A percentile compares a stretch with the other conserved stretches of the same genome.
Evolutionary conservation across 2,329 filamentous ascomycete species (phyloP).

Genomic region (Ilyonectria mors-panacis): DNA sequence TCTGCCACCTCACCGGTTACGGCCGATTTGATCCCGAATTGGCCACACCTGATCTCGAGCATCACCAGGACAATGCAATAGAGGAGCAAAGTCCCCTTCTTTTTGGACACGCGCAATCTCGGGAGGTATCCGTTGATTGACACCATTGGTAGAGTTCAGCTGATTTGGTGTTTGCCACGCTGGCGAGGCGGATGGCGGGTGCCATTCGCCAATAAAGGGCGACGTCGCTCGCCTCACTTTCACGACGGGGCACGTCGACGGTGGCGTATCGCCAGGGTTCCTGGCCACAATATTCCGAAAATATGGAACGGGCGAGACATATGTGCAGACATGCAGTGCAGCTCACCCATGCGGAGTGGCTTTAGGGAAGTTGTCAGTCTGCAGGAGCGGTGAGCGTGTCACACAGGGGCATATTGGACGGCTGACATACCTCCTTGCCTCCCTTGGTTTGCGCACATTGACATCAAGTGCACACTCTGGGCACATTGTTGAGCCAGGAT

Average conservation of each 20-base stretch:
- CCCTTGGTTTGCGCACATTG: constrained; percentile 47
- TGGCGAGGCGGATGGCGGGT: constrained; percentile 47
- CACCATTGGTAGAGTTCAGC: constrained; percentile 39
- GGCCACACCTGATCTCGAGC: constrained; percentile 3
- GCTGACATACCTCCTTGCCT: constrained; percentile 38
- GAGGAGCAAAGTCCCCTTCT: constrained; percentile 20
- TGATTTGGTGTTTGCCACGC: constrained; percentile 48
- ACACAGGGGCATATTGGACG: constrained; percentile 38
- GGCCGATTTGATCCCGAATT: constrained; percentile 11
- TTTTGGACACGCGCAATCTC: constrained; percentile 12
- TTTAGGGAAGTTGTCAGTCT: constrained; percentile 37
- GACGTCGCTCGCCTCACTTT: constrained; percentile 50
- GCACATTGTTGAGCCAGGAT: constrained; percentile 38
- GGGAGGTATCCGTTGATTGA: constrained; percentile 10
- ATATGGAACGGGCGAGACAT: constrained; percentile 44
- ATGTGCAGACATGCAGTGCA: constrained; percentile 39
- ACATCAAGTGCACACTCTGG: constrained; percentile 42
- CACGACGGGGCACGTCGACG: constrained; percentile 32
- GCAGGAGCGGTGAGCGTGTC: constrained; percentile 47
- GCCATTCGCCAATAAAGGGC: constrained; percentile 46
- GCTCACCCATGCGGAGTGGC: constrained; percentile 38
- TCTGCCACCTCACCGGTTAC: constrained; percentile 16
- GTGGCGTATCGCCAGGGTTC: constrained; percentile 46
- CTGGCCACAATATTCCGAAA: constrained; percentile 41
- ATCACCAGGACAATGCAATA: constrained; percentile 22